Percentiles rank a stretch among this genome's conserved stretches.
Conservation (phyloP, 148 eudicot species). For the Simmondsia chinensis region DNA sequence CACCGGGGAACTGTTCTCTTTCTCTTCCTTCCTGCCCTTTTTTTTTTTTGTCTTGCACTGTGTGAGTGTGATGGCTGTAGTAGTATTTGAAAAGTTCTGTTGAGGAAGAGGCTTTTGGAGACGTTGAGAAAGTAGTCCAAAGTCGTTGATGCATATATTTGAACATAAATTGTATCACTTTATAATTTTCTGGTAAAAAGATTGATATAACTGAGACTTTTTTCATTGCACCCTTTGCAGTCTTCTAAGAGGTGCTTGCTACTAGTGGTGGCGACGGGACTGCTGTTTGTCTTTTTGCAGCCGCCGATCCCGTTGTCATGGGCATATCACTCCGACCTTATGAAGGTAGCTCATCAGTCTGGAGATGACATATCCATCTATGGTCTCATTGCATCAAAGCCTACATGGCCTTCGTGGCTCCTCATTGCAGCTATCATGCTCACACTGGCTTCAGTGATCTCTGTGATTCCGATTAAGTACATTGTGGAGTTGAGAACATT, state of each 20-base stretch:
- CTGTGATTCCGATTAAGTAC: conserved; percentile 82
- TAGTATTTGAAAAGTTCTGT: too few species aligned
- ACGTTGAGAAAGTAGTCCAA: too few species aligned
- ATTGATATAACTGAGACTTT: conserved; percentile 3
- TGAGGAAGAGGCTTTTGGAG: too few species aligned
- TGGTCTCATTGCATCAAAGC: conserved; percentile 78
- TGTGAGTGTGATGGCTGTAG: too few species aligned
- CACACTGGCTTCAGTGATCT: conserved; percentile 81
- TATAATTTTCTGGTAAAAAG: not conserved
- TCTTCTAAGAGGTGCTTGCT: conserved; percentile 85
- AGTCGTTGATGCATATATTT: too few species aligned
- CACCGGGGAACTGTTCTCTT: too few species aligned
- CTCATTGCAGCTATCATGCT: conserved; percentile 77
- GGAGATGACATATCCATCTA: conserved; percentile 89
- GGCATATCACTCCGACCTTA: conserved; percentile 76
- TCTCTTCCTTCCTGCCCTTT: too few species aligned
- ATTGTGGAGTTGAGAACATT: conserved; percentile 70
- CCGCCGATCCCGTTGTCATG: conserved; percentile 79
- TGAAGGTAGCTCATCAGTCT: conserved; percentile 80
- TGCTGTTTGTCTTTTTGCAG: conserved; percentile 72
- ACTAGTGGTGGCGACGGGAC: conserved; percentile 71
- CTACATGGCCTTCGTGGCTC: conserved; percentile 99
- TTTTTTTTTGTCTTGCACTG: too few species aligned
- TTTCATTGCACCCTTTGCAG: conserved; percentile 30
- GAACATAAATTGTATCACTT: not conserved